These are phyloP conservation scores for Oryza rufipogon DNA, from an alignment of 176 grass and related monocot species.

Conservation along the genomic window DNA sequence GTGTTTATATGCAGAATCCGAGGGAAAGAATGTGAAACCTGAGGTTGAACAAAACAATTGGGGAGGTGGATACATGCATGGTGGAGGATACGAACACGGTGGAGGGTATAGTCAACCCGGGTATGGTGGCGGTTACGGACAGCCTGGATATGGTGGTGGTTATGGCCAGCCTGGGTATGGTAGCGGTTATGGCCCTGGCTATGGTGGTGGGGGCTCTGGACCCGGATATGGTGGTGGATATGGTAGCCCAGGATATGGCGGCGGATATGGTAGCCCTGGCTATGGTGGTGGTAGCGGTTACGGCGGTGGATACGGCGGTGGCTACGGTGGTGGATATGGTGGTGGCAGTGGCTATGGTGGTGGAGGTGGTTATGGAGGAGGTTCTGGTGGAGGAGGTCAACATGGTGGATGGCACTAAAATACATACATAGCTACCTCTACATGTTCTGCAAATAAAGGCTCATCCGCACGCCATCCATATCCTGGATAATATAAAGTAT, in stretches of 20 bases:
- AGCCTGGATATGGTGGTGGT: background rate
- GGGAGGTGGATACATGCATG: background rate
- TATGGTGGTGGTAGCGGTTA: no score
- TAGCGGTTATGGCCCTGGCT: background rate
- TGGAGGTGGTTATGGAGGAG: no score
- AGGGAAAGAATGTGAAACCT: background rate
- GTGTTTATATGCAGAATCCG: background rate
- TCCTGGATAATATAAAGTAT: background rate
- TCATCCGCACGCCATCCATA: background rate
- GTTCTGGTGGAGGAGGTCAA: background rate
- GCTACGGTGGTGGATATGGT: no score
- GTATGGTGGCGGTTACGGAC: background rate
- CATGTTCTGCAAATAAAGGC: background rate
- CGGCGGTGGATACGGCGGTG: no score
- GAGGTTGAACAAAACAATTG: background rate
- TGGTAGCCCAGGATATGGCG: background rate
- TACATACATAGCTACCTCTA: background rate
- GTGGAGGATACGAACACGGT: background rate
- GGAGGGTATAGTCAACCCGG: no score
- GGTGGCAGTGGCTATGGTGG: no score
- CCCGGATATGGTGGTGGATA: background rate
- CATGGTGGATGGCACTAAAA: background rate
- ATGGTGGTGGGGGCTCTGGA: background rate
- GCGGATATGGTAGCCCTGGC: background rate
- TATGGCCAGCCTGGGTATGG: background rate